These are phyloP conservation scores for Penicillium salamii DNA, from an alignment of 495 filamentous ascomycete genomes.

Conservation along the genomic window DNA sequence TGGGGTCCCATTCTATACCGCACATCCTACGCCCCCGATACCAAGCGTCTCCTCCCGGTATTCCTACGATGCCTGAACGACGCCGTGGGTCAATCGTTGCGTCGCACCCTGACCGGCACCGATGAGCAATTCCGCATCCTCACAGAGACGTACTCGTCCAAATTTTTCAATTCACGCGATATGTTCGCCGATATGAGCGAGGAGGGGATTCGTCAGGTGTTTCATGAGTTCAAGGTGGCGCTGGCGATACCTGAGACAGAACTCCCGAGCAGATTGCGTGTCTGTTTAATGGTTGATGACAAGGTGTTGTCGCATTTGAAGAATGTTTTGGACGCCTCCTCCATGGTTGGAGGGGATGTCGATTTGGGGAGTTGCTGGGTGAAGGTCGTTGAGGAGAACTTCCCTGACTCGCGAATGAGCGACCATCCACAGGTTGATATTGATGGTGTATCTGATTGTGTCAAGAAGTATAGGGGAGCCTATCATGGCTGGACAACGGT, in stretches of 20 bases:
- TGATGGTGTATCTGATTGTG: background rate
- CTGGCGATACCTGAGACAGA: slow-evolving; percentile 24
- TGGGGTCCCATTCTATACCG: slow-evolving; percentile 32
- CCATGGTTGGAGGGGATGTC: slow-evolving; percentile 2
- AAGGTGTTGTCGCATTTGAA: slow-evolving; percentile 13
- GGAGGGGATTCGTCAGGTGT: slow-evolving; percentile 17
- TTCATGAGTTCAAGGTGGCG: slow-evolving; percentile 29
- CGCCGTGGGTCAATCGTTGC: slow-evolving; percentile 17
- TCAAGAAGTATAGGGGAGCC: slow-evolving; percentile 6
- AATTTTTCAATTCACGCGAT: slow-evolving; percentile 19
- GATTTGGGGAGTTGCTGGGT: slow-evolving; percentile 20
- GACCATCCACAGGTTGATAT: slow-evolving; percentile 9
- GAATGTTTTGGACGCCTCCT: slow-evolving; percentile 6
- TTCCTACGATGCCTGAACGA: slow-evolving; percentile 28
- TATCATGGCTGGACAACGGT: slow-evolving; percentile 31
- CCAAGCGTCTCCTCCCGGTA: slow-evolving; percentile 15
- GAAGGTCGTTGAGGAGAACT: slow-evolving; percentile 35
- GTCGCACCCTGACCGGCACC: slow-evolving; percentile 19
- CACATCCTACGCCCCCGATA: slow-evolving; percentile 24
- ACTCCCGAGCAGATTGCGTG: slow-evolving; percentile 24
- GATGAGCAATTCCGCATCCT: slow-evolving; percentile 16
- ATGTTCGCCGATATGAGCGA: slow-evolving; percentile 14
- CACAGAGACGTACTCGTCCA: slow-evolving; percentile 22
- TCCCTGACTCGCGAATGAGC: slow-evolving; percentile 20
- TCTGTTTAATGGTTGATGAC: slow-evolving; percentile 30